These are phyloP conservation scores for Moringa oleifera DNA, from an alignment of 345 rosid species.

Conservation along the genomic window DNA sequence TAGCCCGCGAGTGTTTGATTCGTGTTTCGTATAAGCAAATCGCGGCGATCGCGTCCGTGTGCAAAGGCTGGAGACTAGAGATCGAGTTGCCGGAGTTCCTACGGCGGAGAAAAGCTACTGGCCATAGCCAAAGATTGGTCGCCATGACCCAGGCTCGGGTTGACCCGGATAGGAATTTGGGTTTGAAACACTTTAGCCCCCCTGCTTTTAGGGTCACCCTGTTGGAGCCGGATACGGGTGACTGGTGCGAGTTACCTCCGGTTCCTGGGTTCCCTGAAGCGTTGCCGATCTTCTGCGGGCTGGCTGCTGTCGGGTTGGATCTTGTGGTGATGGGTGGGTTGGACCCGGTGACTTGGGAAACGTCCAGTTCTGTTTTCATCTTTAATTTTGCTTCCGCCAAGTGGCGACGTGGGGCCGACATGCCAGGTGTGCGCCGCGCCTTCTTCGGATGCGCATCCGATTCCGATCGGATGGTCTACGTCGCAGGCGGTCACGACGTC, in stretches of 20 bases:
- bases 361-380: slow-evolving; percentile 40
- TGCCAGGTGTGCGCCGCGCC: slow-evolving; percentile 62
- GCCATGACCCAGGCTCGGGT: slow-evolving; percentile 53
- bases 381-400: slow-evolving; percentile 41
- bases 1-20: slow-evolving; percentile 55
- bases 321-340: slow-evolving; percentile 80
- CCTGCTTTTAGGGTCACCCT: slow-evolving; percentile 36
- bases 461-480: slow-evolving; percentile 44
- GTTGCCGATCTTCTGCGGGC: slow-evolving; percentile 59
- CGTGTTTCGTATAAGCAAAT: slow-evolving; percentile 42
- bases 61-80: slow-evolving; percentile 59
- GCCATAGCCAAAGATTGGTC: slow-evolving; percentile 40
- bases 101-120: slow-evolving; percentile 22
- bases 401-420: slow-evolving; percentile 62
- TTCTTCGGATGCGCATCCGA: slow-evolving; percentile 72
- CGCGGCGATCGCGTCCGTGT: slow-evolving; percentile 35
- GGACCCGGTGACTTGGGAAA: slow-evolving; percentile 60
- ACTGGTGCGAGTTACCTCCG: slow-evolving; percentile 54
- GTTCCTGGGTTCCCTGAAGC: slow-evolving; percentile 38
- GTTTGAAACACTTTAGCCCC: slow-evolving; percentile 20
- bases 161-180: slow-evolving; percentile 15
- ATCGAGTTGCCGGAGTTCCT: slow-evolving; percentile 41
- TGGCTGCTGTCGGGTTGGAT: slow-evolving; percentile 51
- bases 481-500: slow-evolving; percentile 72
- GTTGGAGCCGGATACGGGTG: slow-evolving; percentile 49